Evolutionary conservation across 805 yeast genomes (phyloP).

Genomic region (Kazachstania bromeliacearum): DNA sequence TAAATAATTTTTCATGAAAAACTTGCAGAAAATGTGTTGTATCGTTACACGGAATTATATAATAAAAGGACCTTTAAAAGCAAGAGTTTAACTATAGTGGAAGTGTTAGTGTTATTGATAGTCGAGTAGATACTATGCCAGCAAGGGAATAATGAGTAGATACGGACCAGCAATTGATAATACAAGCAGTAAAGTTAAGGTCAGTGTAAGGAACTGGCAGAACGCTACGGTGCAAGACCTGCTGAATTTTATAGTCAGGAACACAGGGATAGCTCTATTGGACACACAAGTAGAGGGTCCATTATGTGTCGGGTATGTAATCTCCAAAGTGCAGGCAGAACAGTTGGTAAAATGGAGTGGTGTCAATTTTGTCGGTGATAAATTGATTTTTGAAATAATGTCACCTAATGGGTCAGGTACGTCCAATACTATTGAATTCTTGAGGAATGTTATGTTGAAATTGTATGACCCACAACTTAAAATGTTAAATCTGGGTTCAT

Average conservation of each 20-base stretch:
- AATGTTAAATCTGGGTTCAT: conserved; percentile 59
- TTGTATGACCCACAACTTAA: conserved; percentile 59
- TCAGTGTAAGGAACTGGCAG: conserved; percentile 74
- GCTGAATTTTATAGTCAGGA: conserved; percentile 58
- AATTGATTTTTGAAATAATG: conserved; percentile 43
- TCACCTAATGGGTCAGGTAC: conserved; percentile 17
- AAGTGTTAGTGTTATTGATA: too few species aligned
- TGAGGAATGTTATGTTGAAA: conserved; percentile 49
- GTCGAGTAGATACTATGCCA: too few species aligned
- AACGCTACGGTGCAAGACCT: conserved; percentile 66
- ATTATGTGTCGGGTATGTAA: conserved; percentile 51
- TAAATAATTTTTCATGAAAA: too few species aligned
- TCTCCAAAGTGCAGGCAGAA: conserved; percentile 45
- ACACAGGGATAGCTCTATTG: conserved; percentile 45
- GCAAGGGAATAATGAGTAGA: too few species aligned
- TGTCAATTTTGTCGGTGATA: conserved; percentile 70
- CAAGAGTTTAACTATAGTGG: too few species aligned
- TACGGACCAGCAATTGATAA: too few species aligned
- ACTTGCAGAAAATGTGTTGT: too few species aligned
- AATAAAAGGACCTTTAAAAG: too few species aligned
- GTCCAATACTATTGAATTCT: conserved; percentile 46
- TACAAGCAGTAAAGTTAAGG: conserved; percentile 36
- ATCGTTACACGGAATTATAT: too few species aligned
- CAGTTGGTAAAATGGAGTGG: conserved; percentile 57
- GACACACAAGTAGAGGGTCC: conserved; percentile 49